These are phyloP conservation scores for Kregervanrija fluxuum DNA, from an alignment of 805 yeast species.

Conservation along the genomic window DNA sequence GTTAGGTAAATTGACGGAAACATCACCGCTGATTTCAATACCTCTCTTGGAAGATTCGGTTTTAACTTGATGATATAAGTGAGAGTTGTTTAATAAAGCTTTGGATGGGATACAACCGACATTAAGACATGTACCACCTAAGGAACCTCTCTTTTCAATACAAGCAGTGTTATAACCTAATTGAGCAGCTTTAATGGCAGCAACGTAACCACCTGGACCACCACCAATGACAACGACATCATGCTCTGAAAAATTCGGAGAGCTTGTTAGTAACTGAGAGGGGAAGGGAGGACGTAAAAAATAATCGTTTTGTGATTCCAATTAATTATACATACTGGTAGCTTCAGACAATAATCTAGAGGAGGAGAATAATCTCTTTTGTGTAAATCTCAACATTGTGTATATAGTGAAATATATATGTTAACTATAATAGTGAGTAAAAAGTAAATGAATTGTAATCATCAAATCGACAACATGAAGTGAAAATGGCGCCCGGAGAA, in stretches of 20 bases:
- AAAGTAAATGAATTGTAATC: not conserved
- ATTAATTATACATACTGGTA: constrained; percentile 17
- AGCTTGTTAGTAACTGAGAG: not conserved
- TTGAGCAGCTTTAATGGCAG: constrained; percentile 98
- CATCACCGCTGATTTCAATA: constrained; percentile 69
- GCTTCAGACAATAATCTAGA: constrained; percentile 24
- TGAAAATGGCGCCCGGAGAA: too few relatives aligned
- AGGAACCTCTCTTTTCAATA: constrained; percentile 89
- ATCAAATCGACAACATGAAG: too few relatives aligned
- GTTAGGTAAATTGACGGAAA: constrained; percentile 62
- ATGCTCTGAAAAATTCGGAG: constrained; percentile 39
- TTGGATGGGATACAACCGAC: constrained; percentile 99
- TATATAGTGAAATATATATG: not conserved
- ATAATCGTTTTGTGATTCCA: not conserved
- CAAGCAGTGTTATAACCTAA: constrained; percentile 92
- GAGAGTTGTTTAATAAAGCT: constrained; percentile 91
- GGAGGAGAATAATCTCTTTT: constrained; percentile 26
- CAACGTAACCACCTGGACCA: constrained; percentile 99
- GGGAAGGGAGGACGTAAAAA: too few relatives aligned
- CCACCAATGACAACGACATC: constrained; percentile 96
- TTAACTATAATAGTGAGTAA: not conserved
- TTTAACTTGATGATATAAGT: constrained; percentile 79
- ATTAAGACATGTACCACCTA: constrained; percentile 98
- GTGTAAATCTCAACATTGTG: constrained; percentile 26
- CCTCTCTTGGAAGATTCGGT: constrained; percentile 85